Conservation (phyloP, 768 basidiomycete genomes). For the Lentinula lateritia region DNA sequence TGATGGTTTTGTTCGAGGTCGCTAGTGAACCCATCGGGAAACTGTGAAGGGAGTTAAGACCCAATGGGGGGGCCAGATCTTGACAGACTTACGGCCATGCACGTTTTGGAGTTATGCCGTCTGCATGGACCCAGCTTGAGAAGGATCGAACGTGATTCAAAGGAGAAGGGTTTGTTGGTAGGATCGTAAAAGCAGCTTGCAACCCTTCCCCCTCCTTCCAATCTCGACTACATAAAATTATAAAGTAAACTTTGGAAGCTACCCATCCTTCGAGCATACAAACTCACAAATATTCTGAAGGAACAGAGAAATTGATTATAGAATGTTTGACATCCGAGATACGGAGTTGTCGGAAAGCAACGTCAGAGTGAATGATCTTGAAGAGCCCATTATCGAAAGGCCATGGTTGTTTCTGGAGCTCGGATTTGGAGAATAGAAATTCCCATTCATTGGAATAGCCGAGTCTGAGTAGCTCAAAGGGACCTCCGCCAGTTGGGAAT, state of each 20-base stretch:
- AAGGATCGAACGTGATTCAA: neutral
- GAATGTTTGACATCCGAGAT: slow-evolving; percentile 16
- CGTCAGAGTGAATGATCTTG: slow-evolving; percentile 17
- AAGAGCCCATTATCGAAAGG: slow-evolving; percentile 8
- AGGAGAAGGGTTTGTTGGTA: slow-evolving; percentile 7
- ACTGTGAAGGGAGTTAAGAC: neutral
- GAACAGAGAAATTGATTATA: slow-evolving; percentile 17
- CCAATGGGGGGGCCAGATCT: neutral
- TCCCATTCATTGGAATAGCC: neutral
- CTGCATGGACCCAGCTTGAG: slow-evolving; percentile 2
- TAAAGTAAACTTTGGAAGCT: neutral
- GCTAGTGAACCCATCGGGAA: neutral
- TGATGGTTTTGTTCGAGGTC: neutral
- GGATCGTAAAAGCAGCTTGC: neutral
- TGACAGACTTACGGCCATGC: neutral
- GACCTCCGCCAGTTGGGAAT: neutral
- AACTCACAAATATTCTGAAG: slow-evolving; percentile 15
- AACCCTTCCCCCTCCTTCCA: neutral
- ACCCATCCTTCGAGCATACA: neutral
- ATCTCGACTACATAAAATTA: neutral
- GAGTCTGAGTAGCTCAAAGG: neutral
- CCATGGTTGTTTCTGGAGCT: neutral
- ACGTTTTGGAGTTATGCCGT: neutral
- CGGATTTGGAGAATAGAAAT: neutral
- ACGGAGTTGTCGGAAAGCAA: slow-evolving; percentile 18